A percentile compares a stretch with the other conserved stretches of the same genome.
These are phyloP conservation scores for Apiospora kogelbergensis DNA, from an alignment of 2,329 filamentous ascomycete species.

Conservation along the genomic window DNA sequence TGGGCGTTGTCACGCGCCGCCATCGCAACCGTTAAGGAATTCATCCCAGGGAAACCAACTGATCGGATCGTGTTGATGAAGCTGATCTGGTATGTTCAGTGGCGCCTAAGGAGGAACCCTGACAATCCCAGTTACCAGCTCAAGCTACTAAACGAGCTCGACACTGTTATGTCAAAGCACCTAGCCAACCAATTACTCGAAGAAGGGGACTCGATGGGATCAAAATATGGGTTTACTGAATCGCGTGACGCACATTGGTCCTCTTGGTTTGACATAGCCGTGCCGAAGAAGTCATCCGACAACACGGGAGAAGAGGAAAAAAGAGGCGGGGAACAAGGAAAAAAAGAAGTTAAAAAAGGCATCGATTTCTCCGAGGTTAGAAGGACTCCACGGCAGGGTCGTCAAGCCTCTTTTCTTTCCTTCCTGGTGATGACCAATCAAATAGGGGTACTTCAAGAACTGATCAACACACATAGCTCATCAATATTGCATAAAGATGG, in stretches of 20 bases:
- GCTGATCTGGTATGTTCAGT: neutral
- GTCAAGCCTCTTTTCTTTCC: neutral
- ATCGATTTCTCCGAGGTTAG: neutral
- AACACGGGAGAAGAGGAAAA: too few species aligned
- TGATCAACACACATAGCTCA: neutral
- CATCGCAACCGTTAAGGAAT: neutral
- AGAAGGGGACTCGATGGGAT: neutral
- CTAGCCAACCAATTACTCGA: neutral
- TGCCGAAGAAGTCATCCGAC: neutral
- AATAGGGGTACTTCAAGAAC: neutral
- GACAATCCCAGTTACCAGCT: neutral
- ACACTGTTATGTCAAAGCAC: neutral
- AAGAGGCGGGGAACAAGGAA: too few species aligned
- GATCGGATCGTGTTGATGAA: neutral
- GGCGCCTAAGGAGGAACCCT: neutral
- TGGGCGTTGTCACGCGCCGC: neutral
- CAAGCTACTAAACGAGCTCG: neutral
- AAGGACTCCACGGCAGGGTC: neutral
- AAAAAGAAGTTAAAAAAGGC: too few species aligned
- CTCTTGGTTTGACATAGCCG: neutral
- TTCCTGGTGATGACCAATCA: neutral
- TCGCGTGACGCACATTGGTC: neutral
- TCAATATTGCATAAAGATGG: neutral
- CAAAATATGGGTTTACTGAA: neutral
- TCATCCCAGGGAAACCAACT: neutral